Base-by-base conservation (phyloP, 345 rosid species). In the Melaleuca quinquenervia region DNA sequence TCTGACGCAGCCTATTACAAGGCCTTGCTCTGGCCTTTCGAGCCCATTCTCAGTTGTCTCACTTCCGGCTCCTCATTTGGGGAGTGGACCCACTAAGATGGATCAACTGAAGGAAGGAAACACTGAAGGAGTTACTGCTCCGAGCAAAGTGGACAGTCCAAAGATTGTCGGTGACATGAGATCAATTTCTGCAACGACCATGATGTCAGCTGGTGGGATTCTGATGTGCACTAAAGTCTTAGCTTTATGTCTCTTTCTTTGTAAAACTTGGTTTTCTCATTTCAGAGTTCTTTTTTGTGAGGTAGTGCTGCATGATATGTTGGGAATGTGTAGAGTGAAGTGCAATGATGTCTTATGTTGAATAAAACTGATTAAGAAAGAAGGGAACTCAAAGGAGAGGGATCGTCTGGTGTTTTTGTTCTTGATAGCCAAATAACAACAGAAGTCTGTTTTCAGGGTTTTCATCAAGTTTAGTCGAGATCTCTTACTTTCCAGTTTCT, bases 1-100 rank as follows among this genome's bases (percentile, higher is more conserved):
- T 7, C 64, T 76, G 21, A 87, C 82, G 86, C 92, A 89, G 75
- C 87, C 88, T 29, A 86, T 82, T 78, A 84, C 92, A 82, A 89
- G 89, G 55, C 90, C 93, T 82, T 84, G 90, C 82, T 84, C 94
- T 54, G 85, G 89, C 62, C 90, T 85, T 62, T 88, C 93, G 1
- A 92, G 92, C 85, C 94, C 96, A 64, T 55, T 90, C 10, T 92
- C 96, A 58, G 91, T 90, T 70, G 94, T 95, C 60, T 96, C 96
- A 74, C 91, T 89, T 64, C 87, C 93, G 51, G 94, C 90, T 82
- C 82, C 90, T 78, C 91, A 89, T 70, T 87, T 90, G 24, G 89
- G 90, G 80, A 91, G 90, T 87, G 92, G 91, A 9, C 92, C 94
- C 54, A 85, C 86, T 74, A 89, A 90, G 83, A 91, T 87, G 62